phyloP scores from a whole-genome alignment of 805 yeast genomes.

The Ogataea neopini region DNA sequence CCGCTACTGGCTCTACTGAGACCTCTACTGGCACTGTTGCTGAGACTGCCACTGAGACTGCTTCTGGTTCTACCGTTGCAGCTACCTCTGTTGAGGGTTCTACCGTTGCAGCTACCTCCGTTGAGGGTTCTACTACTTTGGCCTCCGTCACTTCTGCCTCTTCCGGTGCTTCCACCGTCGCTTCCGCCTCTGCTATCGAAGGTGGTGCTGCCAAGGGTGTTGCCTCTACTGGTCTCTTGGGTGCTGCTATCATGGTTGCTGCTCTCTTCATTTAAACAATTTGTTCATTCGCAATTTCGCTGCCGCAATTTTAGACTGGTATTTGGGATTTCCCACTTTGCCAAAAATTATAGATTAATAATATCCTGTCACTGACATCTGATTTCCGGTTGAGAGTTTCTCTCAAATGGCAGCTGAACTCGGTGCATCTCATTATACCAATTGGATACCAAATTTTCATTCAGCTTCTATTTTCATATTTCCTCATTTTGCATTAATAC shows the following conservation, averaged over 20 bases:
- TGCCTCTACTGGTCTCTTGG: slow-evolving; percentile 28
- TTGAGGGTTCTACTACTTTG: slow-evolving; percentile 16
- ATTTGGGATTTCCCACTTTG: slow-evolving; percentile 11
- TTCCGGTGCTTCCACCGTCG: slow-evolving; percentile 11
- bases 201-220: slow-evolving; percentile 27
- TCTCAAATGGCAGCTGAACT: not conserved
- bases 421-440: slow-evolving; percentile 7
- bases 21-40: slow-evolving; percentile 8
- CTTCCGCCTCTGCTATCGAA: slow-evolving; percentile 21
- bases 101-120: slow-evolving; percentile 3
- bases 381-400: slow-evolving; percentile 1
- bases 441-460: slow-evolving; percentile 13
- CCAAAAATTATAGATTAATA: slow-evolving; percentile 4
- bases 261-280: slow-evolving; percentile 25
- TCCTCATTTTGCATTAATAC: slow-evolving; percentile 15
- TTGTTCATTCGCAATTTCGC: slow-evolving; percentile 7
- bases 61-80: slow-evolving; percentile 7
- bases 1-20: slow-evolving; percentile 8
- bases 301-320: slow-evolving; percentile 6
- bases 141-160: slow-evolving; percentile 14
- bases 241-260: slow-evolving; percentile 24
- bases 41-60: slow-evolving; percentile 8
- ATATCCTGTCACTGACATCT: slow-evolving; percentile 1
- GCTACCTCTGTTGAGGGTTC: slow-evolving; percentile 7
- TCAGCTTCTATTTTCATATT: not conserved